Evolutionary conservation across 805 yeast genomes (phyloP).

Genomic region (Kuraishia ogatae): DNA sequence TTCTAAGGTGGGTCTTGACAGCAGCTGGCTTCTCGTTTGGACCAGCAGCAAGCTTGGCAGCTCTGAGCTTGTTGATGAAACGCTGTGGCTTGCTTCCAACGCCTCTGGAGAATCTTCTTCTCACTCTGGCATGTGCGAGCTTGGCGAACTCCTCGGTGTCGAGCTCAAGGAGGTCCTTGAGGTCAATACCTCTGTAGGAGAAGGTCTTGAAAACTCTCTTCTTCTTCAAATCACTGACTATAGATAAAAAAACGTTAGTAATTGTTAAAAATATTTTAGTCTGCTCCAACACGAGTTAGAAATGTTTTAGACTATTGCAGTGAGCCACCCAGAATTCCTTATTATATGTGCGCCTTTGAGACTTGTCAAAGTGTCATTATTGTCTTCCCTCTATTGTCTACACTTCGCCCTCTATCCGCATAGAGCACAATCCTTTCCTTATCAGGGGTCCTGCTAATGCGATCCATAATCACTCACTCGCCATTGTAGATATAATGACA

Average conservation of each 20-base stretch:
- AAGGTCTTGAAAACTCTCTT: constrained; percentile 93
- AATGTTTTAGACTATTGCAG: too few relatives aligned
- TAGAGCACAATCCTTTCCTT: too few relatives aligned
- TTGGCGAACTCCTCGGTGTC: constrained; percentile 95
- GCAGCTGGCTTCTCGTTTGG: constrained; percentile 94
- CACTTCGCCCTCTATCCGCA: too few relatives aligned
- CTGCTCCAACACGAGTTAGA: too few relatives aligned
- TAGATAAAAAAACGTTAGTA: constrained; percentile 15
- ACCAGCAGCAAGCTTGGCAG: constrained; percentile 86
- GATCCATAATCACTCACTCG: too few relatives aligned
- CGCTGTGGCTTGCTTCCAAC: constrained; percentile 91
- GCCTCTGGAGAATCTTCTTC: constrained; percentile 99
- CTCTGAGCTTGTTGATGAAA: constrained; percentile 94
- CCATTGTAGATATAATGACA: too few relatives aligned
- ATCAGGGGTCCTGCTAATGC: too few relatives aligned
- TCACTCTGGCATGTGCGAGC: constrained; percentile 96
- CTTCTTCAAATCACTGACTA: constrained; percentile 42
- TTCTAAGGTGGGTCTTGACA: constrained; percentile 99
- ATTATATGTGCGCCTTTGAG: too few relatives aligned
- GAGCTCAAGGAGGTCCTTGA: constrained; percentile 87
- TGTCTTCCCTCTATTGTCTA: too few relatives aligned
- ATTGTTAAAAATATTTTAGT: not conserved
- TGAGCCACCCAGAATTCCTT: too few relatives aligned
- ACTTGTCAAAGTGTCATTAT: too few relatives aligned
- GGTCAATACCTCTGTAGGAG: constrained; percentile 98